Evolutionary conservation across 2,329 filamentous ascomycete genomes (phyloP).

Genomic region (Alternaria sp.): DNA sequence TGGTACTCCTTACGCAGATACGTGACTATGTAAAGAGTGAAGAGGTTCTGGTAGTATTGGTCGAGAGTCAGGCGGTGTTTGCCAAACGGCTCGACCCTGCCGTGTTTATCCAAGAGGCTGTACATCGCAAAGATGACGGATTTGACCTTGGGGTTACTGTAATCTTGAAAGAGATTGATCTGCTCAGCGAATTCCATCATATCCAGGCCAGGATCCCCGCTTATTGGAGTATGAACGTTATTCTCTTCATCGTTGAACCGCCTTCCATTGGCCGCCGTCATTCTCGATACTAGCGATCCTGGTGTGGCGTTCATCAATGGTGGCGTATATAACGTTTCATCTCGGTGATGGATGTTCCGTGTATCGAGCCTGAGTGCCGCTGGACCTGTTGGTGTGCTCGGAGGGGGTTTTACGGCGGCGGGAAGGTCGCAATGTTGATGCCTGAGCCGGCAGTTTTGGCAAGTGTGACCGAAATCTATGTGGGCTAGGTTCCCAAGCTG

Average conservation of each 20-base stretch:
- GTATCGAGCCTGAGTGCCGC: not conserved
- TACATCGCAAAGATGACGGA: conserved; percentile 6
- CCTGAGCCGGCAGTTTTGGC: conserved; percentile 12
- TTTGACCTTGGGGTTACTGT: not conserved
- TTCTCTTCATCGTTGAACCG: not conserved
- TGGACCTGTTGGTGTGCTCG: not conserved
- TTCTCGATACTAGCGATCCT: not conserved
- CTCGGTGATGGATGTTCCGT: not conserved
- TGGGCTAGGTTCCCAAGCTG: not conserved
- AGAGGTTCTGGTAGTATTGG: conserved; percentile 20
- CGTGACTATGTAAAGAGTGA: conserved; percentile 21
- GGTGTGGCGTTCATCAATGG: not conserved
- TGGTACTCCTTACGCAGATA: not conserved
- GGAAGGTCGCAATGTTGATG: conserved; percentile 1
- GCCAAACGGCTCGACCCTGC: not conserved
- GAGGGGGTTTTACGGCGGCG: not conserved
- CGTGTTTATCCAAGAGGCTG: not conserved
- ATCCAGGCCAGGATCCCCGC: not conserved
- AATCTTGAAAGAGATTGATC: not conserved
- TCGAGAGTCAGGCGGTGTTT: not conserved
- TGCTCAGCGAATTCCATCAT: not conserved
- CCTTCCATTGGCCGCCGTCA: not conserved
- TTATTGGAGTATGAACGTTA: not conserved
- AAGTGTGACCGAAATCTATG: conserved; percentile 4
- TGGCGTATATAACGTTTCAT: not conserved